A percentile compares a stretch with the other conserved stretches of the same genome.
Conservation (phyloP, 768 basidiomycete species). For the Trametes sanguinea region DNA sequence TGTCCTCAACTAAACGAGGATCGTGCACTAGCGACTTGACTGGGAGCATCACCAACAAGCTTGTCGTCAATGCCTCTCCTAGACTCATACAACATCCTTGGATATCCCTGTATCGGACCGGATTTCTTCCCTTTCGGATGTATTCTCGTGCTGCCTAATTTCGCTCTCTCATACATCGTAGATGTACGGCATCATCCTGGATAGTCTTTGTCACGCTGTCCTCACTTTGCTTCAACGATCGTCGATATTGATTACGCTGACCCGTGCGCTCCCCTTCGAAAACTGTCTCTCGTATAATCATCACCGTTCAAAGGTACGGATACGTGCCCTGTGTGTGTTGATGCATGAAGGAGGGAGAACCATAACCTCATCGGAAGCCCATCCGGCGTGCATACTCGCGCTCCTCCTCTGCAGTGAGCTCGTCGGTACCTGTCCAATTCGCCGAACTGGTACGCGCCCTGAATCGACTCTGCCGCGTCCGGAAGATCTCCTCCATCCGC, state of each 20-base stretch:
- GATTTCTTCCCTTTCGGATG: neutral
- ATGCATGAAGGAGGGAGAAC: neutral
- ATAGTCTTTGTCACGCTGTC: too few relatives aligned
- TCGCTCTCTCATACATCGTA: too few relatives aligned
- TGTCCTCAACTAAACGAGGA: neutral
- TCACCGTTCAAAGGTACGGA: too few relatives aligned
- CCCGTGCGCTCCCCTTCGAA: too few relatives aligned
- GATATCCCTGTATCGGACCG: neutral
- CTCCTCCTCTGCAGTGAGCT: constrained; percentile 82
- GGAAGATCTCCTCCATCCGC: constrained; percentile 93
- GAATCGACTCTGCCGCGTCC: constrained; percentile 74
- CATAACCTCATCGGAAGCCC: constrained; percentile 61
- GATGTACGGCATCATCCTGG: too few relatives aligned
- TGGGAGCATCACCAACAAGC: constrained; percentile 15
- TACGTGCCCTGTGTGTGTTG: too few relatives aligned
- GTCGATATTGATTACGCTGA: too few relatives aligned
- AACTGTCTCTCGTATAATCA: too few relatives aligned
- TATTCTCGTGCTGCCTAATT: too few relatives aligned
- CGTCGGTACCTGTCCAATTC: constrained; percentile 94
- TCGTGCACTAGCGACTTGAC: constrained; percentile 1
- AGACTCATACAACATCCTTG: neutral
- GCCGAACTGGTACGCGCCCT: constrained; percentile 90
- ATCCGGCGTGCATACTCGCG: constrained; percentile 85
- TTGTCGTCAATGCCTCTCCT: neutral
- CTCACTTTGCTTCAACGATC: too few relatives aligned